Conservation (phyloP, 140 eudicot species). For the Bidens hawaiensis region DNA sequence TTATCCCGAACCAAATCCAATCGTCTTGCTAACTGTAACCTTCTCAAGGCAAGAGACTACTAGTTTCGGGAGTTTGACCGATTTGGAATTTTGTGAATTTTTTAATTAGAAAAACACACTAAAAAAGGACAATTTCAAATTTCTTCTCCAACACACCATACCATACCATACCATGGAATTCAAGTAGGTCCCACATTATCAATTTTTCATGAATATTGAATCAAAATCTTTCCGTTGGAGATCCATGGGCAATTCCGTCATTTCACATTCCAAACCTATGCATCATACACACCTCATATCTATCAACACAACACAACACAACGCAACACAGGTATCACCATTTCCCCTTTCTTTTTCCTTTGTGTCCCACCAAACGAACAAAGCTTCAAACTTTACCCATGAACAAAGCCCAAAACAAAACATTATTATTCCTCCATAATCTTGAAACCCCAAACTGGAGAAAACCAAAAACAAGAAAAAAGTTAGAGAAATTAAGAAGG, state of each 20-base stretch:
- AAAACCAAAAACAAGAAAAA: slow-evolving; percentile 19
- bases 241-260: slow-evolving; percentile 39
- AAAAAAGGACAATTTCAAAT: neutral
- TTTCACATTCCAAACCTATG: slow-evolving; percentile 10
- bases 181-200: neutral
- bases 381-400: slow-evolving; percentile 23
- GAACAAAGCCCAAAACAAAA: no score
- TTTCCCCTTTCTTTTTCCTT: slow-evolving; percentile 7
- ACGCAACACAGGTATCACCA: slow-evolving; percentile 4
- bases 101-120: no score
- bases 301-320: neutral
- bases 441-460: neutral
- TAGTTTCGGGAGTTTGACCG: no score
- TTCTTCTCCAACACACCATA: neutral
- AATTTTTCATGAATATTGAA: neutral
- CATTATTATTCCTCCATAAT: slow-evolving; percentile 19
- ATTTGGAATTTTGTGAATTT: no score
- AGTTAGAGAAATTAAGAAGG: slow-evolving; percentile 32
- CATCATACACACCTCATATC: neutral
- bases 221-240: slow-evolving; percentile 29
- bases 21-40: no score
- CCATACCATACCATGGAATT: neutral
- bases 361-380: slow-evolving; percentile 41
- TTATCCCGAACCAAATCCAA: no score
- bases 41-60: no score